Percentiles rank a stretch among this genome's conserved stretches.
Evolutionary conservation across 2,329 filamentous ascomycete species (phyloP).

Genomic region (Cryphonectria parasitica): DNA sequence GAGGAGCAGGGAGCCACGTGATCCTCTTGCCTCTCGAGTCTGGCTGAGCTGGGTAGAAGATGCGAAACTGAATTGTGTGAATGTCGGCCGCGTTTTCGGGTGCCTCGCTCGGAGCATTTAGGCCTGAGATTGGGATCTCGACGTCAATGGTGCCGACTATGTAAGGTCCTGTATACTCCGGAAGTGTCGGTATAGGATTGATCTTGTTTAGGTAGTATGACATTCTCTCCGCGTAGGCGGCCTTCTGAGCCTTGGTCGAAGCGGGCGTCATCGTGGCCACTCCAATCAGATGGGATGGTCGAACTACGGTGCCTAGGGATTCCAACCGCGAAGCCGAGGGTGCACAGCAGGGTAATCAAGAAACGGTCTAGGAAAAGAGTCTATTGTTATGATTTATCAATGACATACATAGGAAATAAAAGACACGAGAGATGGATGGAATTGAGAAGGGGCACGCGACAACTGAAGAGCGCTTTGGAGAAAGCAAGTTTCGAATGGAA

Average conservation of each 20-base stretch:
- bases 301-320: not conserved
- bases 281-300: not conserved
- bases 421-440: not conserved
- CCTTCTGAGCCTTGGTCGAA: constrained; percentile 21
- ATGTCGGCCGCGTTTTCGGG: constrained; percentile 61
- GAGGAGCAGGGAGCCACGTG: constrained; percentile 78
- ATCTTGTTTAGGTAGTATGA: constrained; percentile 56
- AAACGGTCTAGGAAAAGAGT: not conserved
- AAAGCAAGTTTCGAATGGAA: not conserved
- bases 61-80: constrained; percentile 75
- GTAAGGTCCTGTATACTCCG: constrained; percentile 76
- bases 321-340: not conserved
- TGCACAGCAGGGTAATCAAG: not conserved
- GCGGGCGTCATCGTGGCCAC: constrained; percentile 18
- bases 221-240: constrained; percentile 41
- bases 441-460: not conserved
- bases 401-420: not conserved
- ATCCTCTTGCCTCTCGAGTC: constrained; percentile 61
- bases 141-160: constrained; percentile 80
- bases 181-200: constrained; percentile 73
- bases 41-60: constrained; percentile 75
- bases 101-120: constrained; percentile 56
- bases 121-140: constrained; percentile 71
- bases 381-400: not conserved
- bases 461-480: not conserved